Conservation (phyloP, 2,329 filamentous ascomycete genomes). For the Grosmannia serpens region DNA sequence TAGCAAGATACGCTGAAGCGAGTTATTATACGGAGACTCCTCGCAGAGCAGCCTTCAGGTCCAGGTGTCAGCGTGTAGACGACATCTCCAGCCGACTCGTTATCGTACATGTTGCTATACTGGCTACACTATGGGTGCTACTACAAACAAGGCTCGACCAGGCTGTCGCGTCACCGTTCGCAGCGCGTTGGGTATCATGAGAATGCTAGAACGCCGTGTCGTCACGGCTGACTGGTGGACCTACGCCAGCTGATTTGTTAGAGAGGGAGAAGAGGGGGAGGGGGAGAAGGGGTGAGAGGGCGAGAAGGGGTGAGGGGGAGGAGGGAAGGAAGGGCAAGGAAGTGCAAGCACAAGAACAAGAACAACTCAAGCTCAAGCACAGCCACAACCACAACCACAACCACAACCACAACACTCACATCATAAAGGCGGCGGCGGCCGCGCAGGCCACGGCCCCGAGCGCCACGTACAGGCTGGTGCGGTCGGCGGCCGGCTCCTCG, state of each 20-base stretch:
- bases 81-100: too few relatives aligned
- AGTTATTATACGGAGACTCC: too few relatives aligned
- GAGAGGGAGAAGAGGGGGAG: not conserved
- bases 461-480: conserved; percentile 76
- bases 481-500: conserved; percentile 74
- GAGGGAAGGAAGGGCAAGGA: not conserved
- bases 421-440: conserved; percentile 51
- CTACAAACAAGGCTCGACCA: too few relatives aligned
- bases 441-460: conserved; percentile 61
- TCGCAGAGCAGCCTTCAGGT: too few relatives aligned
- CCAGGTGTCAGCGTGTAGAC: too few relatives aligned
- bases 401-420: conserved; percentile 38
- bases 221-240: conserved; percentile 9
- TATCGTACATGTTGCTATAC: too few relatives aligned
- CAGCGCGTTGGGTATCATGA: conserved; percentile 2
- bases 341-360: not conserved
- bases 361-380: not conserved
- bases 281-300: too few relatives aligned
- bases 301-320: too few relatives aligned
- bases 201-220: not conserved
- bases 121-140: too few relatives aligned
- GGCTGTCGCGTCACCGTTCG: too few relatives aligned
- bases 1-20: too few relatives aligned
- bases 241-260: conserved; percentile 9
- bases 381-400: not conserved